Evolutionary conservation across 2,329 filamentous ascomycete species (phyloP), one percentile per base, ranked within the genome.

Genomic region (Lachnum nothofagi): DNA sequence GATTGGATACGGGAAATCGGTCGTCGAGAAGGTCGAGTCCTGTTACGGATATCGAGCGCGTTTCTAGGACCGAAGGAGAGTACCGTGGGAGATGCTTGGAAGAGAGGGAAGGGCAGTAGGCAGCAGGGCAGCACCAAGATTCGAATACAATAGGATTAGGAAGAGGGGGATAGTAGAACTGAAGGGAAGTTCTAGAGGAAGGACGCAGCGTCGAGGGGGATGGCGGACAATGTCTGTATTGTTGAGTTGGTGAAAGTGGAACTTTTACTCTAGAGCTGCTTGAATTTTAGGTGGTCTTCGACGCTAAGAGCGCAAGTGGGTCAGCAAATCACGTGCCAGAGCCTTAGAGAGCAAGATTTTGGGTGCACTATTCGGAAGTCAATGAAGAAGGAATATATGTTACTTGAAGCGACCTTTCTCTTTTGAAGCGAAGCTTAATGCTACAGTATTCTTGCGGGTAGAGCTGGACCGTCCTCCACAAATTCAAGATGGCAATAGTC

Each of bases 11-110:
- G 39, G 34, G 27, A 24, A 51, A 37, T 31, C 14, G 27, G 39
- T 57, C 23, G 46, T 50, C 37, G 39, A 52, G 20, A 39, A 27
- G 49, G 45, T 58, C 56, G 48, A 58, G 57, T 62, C 56, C 58
- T 59, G 56, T 60, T 41, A 59, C 59, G 54, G 55, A 61, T 62
- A 58, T 61, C 55, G 57, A 57, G 49, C 53, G 60, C 53, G 56
- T 47, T 56, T 54, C 35, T 42, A 42, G 47, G 41, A 44, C 31
- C 34, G 48, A 55, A 48, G 39, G 46, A 53, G 51, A 33, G 16
- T 29, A 34, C 34, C 34, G 39, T 31, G 24, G 50, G 31, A 39
- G 42, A 53, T 42, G 35, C 42, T 56, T 51, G 46, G 24, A 52
- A 41, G 38, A 55, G 52, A 47, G 48, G 46, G 44, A 52, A 51